Base-by-base conservation (phyloP, 2,329 filamentous ascomycete genomes). In the Dactylellina parvicollis region DNA sequence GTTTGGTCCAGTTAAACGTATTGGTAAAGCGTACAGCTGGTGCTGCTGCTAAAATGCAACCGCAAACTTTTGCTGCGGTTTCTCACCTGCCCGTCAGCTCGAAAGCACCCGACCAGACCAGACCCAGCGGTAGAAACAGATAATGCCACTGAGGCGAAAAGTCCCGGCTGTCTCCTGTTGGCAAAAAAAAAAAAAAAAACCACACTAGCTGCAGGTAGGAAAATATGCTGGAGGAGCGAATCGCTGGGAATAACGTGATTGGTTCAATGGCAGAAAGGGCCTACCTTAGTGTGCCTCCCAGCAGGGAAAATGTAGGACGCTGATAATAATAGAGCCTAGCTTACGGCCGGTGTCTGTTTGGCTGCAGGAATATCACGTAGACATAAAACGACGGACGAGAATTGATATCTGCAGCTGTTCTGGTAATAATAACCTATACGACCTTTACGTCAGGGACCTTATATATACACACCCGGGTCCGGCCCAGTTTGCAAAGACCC, bases 21-120 rank as follows among this genome's bases (percentile, higher is more conserved):
- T n/a, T 14, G n/a, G 26, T 30, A 46, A 46, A 20, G 9, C 18
- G 42, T 20, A n/a, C 16, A 4, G 38, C n/a, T 40, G 36, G n/a
- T 40, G 36, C 18, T 40, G 36, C 36, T 40, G 57, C 42, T 61
- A 61, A 61, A 57, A 61, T 61, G 32, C 12, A 44, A 28, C 57
- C 36, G 42, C 30, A 50, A 44, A 44, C n/a, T 20, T 44, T 60
- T 44, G 42, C 36, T 40, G 24, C 30, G 4, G n/a, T 10, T n/a
- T 42, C 44, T 49, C 42, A 64, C 60, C 46, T 54, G 65, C 50
- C 66, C 44, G 66, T 71, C 66, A 71, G 66, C 66, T 71, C 66
- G 18, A 71, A 62, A 62, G 49, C 66, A 71, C 66, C 66, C 66
- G 66, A 71, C n/a, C n/a, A n/a, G n/a, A n/a, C n/a, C n/a, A n/a